Base-by-base conservation (phyloP, 2,329 filamentous ascomycete species). In the Coniochaeta sp. region DNA sequence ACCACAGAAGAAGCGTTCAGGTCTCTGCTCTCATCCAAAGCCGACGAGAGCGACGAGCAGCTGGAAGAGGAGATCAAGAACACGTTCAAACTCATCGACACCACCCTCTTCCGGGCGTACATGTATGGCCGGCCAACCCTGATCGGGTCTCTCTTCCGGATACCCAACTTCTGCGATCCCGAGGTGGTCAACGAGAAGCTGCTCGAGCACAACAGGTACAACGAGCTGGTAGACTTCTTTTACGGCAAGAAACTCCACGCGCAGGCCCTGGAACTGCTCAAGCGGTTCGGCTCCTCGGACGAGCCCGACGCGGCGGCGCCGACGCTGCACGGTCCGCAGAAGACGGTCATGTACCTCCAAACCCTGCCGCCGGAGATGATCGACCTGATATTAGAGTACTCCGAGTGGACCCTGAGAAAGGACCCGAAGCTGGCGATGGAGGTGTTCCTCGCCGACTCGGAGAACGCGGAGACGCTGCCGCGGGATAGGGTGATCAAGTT, bases 121-220 rank as follows among this genome's bases (percentile, higher is more conserved):
- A 98, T 99, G 93, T 91, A 93, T 69, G 91, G 89, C 4, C 88
- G 87, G 8, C 93, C 95, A 4, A 86, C 89, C 6, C 80, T 99
- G 12, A 92, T 92, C 3, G 90, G 90, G 1, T 91, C 93, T 0
- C 82, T 99, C 0, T 98, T 99, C 77, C 91, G 95, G 26, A 91
- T 98, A 58, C 89, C 93, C 70, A 99, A 99, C 72, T 98, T 97
- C 71, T 98, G 95, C 72, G 93, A 99, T 67, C 93, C 95, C 0
- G 89, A 91, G 32, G 95, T 98, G 2, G 93, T 99, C 24, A 95
- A 96, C 70, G 90, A 96, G 73, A 92, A 92, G 67, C 79, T 99
- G 4, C 86, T 96, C 62, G 91, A 96, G 71, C 91, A 88, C 44
- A 90, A 90, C 61, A 86, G 93, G 34, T 97, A 96, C 73, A 93